These are phyloP conservation scores for Artomyces pyxidatus DNA, from an alignment of 768 basidiomycete genomes.

Conservation along the genomic window DNA sequence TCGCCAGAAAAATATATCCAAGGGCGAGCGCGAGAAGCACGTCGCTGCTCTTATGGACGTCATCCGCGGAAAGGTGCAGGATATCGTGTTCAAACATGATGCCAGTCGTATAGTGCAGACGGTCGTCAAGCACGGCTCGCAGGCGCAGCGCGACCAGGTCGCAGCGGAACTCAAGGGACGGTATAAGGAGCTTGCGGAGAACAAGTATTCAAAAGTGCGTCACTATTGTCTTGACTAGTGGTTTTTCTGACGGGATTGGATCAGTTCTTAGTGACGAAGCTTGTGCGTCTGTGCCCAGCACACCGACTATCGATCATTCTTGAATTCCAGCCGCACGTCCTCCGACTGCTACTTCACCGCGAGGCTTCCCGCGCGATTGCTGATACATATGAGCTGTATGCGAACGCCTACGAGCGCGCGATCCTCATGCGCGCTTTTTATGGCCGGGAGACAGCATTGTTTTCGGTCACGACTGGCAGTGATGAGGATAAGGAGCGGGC, in stretches of 20 bases:
- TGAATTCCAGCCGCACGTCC: constrained; percentile 71
- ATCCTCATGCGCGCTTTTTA: constrained; percentile 83
- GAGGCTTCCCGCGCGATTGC: constrained; percentile 80
- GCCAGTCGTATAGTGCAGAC: constrained; percentile 82
- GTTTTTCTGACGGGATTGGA: constrained; percentile 1
- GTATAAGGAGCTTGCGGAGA: constrained; percentile 71
- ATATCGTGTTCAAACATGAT: constrained; percentile 87
- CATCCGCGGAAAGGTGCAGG: constrained; percentile 74
- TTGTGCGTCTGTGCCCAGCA: constrained; percentile 65
- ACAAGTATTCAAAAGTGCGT: constrained; percentile 83
- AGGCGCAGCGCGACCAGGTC: constrained; percentile 67
- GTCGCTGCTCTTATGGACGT: constrained; percentile 66
- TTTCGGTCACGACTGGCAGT: constrained; percentile 39
- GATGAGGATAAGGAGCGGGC: constrained; percentile 55
- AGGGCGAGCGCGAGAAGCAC: constrained; percentile 67
- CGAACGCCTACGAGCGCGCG: constrained; percentile 77
- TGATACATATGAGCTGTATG: constrained; percentile 83
- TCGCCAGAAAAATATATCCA: constrained; percentile 60
- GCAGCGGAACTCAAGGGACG: constrained; percentile 77
- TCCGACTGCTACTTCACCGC: constrained; percentile 73
- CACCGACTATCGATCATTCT: constrained; percentile 69
- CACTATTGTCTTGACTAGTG: neutral
- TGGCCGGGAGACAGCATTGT: constrained; percentile 78
- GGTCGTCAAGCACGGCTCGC: constrained; percentile 74
- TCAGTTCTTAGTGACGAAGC: constrained; percentile 75